A percentile compares a stretch with the other conserved stretches of the same genome.
Evolutionary conservation across 225 moss, liverwort and hornwort species (phyloP).

Genomic region (Sphagnum contortum): DNA sequence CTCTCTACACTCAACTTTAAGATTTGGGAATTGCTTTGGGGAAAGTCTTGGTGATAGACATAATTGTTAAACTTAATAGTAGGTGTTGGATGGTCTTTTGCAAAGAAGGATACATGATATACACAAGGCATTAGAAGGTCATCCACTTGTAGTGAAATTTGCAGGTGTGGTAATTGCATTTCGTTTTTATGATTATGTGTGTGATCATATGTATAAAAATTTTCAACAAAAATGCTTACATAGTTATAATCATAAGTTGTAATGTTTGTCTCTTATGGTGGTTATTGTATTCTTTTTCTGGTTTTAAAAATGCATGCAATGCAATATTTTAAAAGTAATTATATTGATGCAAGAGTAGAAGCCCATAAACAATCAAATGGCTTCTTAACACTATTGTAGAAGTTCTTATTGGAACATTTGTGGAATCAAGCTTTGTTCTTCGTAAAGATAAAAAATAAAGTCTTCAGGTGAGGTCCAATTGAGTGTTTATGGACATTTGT

Average conservation of each 20-base stretch:
- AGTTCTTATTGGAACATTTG: conserved; percentile 61
- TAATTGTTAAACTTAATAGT: no score
- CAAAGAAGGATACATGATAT: conserved; percentile 47
- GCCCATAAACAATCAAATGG: conserved; percentile 15
- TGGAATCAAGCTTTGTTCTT: conserved; percentile 71
- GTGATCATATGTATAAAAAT: no score
- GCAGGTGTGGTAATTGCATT: conserved; percentile 46
- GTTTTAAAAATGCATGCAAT: conserved; percentile 57
- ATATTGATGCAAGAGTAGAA: conserved; percentile 67
- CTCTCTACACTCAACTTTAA: not conserved
- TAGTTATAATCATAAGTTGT: no score
- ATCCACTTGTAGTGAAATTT: conserved; percentile 50
- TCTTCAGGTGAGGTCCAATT: conserved; percentile 33
- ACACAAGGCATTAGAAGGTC: conserved; percentile 40
- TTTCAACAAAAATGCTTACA: no score
- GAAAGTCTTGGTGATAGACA: no score
- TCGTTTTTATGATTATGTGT: no score
- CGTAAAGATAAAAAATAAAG: conserved; percentile 57
- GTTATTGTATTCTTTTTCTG: not conserved
- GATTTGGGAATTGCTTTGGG: no score
- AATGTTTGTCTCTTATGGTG: no score
- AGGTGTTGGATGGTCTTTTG: not conserved
- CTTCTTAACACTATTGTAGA: conserved; percentile 40
- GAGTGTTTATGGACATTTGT: no score
- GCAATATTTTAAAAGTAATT: conserved; percentile 56